These are phyloP conservation scores for Hyphopichia burtonii DNA, from an alignment of 1,139 yeast genomes.

Conservation along the genomic window DNA sequence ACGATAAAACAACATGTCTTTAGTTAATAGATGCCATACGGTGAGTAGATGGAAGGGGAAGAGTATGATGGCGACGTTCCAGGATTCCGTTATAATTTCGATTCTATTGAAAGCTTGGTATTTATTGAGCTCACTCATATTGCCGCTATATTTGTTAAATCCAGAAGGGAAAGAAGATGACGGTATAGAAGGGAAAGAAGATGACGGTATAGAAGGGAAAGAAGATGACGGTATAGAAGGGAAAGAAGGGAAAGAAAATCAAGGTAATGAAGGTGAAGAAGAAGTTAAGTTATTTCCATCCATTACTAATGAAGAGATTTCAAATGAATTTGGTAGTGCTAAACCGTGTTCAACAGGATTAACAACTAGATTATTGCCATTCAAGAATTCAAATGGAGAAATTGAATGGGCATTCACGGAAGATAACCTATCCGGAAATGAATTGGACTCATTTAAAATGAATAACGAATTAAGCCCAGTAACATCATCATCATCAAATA, in stretches of 20 bases:
- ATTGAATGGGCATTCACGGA: conserved; percentile 59
- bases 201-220: not conserved
- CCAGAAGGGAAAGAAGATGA: not conserved
- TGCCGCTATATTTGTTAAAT: not conserved
- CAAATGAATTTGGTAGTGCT: conserved; percentile 8
- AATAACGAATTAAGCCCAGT: conserved; percentile 36
- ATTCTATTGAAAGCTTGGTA: conserved; percentile 3
- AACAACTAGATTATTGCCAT: conserved; percentile 49
- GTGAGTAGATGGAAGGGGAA: too few relatives aligned
- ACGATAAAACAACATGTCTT: too few relatives aligned
- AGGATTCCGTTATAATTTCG: not conserved
- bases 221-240: not conserved
- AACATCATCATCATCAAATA: conserved; percentile 49
- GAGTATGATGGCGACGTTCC: not conserved
- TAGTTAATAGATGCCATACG: too few relatives aligned
- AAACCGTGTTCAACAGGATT: conserved; percentile 51
- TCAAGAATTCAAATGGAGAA: conserved; percentile 53
- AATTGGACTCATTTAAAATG: conserved; percentile 28
- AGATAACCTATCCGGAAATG: conserved; percentile 24
- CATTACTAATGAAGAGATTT: conserved; percentile 10
- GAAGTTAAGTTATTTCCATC: conserved; percentile 17
- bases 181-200: not conserved
- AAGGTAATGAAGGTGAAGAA: conserved; percentile 1
- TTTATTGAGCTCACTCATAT: not conserved
- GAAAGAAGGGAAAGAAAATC: not conserved